Evolutionary conservation across 805 yeast genomes (phyloP).

Genomic region (Saturnispora halmiae): DNA sequence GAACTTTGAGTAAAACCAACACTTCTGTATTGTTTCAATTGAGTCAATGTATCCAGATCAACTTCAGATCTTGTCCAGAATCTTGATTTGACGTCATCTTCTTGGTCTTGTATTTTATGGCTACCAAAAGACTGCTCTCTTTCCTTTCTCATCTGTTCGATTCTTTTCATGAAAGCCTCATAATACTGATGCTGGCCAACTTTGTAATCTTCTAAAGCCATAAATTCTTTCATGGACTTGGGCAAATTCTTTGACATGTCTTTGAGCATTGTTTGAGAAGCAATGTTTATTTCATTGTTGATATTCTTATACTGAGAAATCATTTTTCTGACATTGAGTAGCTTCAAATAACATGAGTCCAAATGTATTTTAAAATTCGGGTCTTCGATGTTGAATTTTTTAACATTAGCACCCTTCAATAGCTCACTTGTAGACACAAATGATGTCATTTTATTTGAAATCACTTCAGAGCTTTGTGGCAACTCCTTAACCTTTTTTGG

Average conservation of each 20-base stretch:
- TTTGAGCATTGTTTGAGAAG: conserved; percentile 34
- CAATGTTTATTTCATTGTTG: conserved; percentile 28
- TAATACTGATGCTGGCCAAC: conserved; percentile 24
- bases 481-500: conserved; percentile 17
- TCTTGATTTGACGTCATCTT: neutral
- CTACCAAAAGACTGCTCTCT: conserved; percentile 16
- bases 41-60: conserved; percentile 8
- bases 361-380: conserved; percentile 24
- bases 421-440: conserved; percentile 13
- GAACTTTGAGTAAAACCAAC: neutral
- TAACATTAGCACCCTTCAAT: conserved; percentile 14
- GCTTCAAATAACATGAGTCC: conserved; percentile 23
- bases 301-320: conserved; percentile 35
- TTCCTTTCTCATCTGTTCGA: conserved; percentile 18
- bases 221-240: conserved; percentile 37
- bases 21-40: conserved; percentile 1
- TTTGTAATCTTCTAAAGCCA: conserved; percentile 30
- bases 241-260: conserved; percentile 53
- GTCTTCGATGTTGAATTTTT: conserved; percentile 11
- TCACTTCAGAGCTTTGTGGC: neutral
- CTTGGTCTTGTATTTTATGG: neutral
- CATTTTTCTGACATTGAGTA: conserved; percentile 35
- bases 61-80: conserved; percentile 6
- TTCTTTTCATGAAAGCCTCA: conserved; percentile 18
- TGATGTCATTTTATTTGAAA: conserved; percentile 4